phyloP scores from a whole-genome alignment of 305 asterid genomes.

The Ilex paraguariensis region DNA sequence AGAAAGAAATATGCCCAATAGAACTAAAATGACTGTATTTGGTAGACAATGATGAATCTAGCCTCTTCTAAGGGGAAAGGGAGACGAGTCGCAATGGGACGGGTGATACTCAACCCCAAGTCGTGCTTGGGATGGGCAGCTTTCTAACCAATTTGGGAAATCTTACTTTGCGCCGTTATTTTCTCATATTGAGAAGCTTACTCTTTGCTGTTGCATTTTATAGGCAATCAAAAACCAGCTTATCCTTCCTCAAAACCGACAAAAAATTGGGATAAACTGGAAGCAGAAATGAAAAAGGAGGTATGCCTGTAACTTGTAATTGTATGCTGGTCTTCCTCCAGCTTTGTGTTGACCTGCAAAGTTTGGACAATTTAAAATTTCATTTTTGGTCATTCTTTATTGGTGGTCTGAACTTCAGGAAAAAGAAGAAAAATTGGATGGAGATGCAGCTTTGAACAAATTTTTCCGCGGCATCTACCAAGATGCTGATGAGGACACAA shows the following conservation, averaged over 20 bases:
- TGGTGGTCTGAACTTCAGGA: conserved; percentile 42
- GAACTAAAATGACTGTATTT: no score
- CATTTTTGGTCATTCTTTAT: no score
- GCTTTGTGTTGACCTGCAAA: no score
- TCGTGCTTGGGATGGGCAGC: no score
- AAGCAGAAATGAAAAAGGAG: conserved; percentile 85
- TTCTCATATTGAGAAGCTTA: neutral
- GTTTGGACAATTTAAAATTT: no score
- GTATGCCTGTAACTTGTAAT: conserved; percentile 19
- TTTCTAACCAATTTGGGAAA: no score
- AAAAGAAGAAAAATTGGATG: conserved; percentile 90
- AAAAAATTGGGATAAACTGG: conserved; percentile 91
- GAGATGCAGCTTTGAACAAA: conserved; percentile 95
- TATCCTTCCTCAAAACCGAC: conserved; percentile 83
- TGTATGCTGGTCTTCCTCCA: neutral
- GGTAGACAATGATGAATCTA: neutral
- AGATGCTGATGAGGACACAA: conserved; percentile 89
- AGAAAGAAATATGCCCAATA: no score
- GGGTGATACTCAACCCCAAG: neutral
- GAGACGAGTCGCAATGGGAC: neutral
- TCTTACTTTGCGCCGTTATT: no score
- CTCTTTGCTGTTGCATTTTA: conserved; percentile 13
- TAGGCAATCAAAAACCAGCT: conserved; percentile 52
- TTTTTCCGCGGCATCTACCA: conserved; percentile 75
- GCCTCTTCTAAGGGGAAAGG: neutral